A percentile compares a stretch with the other conserved stretches of the same genome.
Evolutionary conservation across 2,329 filamentous ascomycete genomes (phyloP).

Genomic region (Ceratocystis harringtonii): DNA sequence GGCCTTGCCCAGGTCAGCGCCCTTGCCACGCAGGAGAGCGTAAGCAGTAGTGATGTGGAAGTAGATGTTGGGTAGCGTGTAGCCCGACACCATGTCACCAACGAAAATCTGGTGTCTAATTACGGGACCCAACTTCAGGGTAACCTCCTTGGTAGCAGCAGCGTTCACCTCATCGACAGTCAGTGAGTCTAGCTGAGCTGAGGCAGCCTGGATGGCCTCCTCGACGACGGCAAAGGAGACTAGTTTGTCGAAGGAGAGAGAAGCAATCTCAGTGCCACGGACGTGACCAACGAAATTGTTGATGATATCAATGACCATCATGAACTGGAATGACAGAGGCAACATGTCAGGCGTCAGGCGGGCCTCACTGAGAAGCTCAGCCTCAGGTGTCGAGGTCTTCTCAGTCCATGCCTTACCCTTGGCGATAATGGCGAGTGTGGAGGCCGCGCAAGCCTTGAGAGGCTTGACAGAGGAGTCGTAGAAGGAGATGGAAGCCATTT

Average conservation of each 20-base stretch:
- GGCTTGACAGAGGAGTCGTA: constrained; percentile 8
- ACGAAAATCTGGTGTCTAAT: constrained; percentile 14
- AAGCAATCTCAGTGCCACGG: not conserved
- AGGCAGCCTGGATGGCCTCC: constrained; percentile 1
- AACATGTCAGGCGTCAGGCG: constrained; percentile 25
- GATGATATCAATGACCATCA: constrained; percentile 2
- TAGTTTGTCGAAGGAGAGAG: not conserved
- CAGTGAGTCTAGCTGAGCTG: constrained; percentile 7
- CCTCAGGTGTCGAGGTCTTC: not conserved
- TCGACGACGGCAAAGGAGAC: constrained; percentile 4
- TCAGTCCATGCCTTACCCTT: constrained; percentile 7
- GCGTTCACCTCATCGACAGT: constrained; percentile 21
- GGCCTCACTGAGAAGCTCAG: constrained; percentile 15
- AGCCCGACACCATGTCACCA: constrained; percentile 23
- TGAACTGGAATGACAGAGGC: constrained; percentile 25
- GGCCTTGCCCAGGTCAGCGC: constrained; percentile 42
- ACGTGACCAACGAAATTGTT: constrained; percentile 2
- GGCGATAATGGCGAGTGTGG: constrained; percentile 6
- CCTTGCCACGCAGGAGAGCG: constrained; percentile 38
- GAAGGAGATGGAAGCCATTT: constrained; percentile 13
- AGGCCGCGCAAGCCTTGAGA: not conserved
- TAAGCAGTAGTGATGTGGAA: constrained; percentile 46
- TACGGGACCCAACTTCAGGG: constrained; percentile 21
- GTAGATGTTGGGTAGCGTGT: constrained; percentile 42
- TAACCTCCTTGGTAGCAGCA: constrained; percentile 22